Evolutionary conservation across 305 asterid species (phyloP).

Genomic region (Fraxinus latifolia): DNA sequence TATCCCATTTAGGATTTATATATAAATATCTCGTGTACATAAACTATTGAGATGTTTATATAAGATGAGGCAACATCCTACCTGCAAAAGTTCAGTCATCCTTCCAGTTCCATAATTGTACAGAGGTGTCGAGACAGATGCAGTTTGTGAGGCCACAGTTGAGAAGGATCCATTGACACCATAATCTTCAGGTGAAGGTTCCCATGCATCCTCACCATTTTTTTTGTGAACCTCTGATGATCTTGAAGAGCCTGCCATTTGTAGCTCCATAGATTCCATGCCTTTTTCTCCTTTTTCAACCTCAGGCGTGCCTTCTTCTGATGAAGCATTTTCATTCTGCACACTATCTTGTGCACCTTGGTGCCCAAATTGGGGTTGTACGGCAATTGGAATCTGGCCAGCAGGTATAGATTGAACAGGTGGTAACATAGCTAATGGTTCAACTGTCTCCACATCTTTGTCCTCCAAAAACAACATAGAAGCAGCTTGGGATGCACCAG

Average conservation of each 20-base stretch:
- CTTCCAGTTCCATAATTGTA: constrained; percentile 63
- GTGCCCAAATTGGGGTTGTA: constrained; percentile 34
- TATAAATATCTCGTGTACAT: neutral
- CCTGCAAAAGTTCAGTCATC: constrained; percentile 93
- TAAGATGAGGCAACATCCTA: constrained; percentile 17
- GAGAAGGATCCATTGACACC: constrained; percentile 25
- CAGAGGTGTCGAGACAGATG: constrained; percentile 40
- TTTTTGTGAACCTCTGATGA: constrained; percentile 42
- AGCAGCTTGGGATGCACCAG: constrained; percentile 26
- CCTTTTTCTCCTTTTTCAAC: constrained; percentile 34
- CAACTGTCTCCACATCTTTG: constrained; percentile 58
- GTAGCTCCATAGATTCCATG: constrained; percentile 31
- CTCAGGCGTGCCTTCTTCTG: constrained; percentile 23
- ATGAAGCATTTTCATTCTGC: constrained; percentile 34
- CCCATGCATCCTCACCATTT: constrained; percentile 31
- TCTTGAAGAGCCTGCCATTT: constrained; percentile 42
- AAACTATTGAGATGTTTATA: neutral
- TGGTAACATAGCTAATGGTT: constrained; percentile 64
- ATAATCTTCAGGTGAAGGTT: constrained; percentile 38
- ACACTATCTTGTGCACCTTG: constrained; percentile 34
- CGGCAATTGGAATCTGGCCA: constrained; percentile 37
- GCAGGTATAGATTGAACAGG: constrained; percentile 51
- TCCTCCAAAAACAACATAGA: constrained; percentile 40
- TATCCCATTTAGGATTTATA: constrained; percentile 1
- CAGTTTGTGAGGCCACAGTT: constrained; percentile 33